Conservation (phyloP, 192 early-diverging fungal genomes). For the Chytriomyces sp. region DNA sequence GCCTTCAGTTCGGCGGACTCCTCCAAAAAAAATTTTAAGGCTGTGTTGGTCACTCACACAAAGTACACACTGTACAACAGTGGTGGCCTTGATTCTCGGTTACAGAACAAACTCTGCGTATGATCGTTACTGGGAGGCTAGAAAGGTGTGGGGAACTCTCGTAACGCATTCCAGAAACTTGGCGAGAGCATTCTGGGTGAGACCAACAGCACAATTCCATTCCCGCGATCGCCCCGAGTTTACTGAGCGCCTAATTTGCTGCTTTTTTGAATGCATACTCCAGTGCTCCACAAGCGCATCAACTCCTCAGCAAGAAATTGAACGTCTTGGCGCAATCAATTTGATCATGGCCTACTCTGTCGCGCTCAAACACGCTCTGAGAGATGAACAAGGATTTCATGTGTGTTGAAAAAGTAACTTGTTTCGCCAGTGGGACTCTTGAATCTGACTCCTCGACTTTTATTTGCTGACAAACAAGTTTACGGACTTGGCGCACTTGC, state of each 20-base stretch:
- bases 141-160: slow-evolving; percentile 80
- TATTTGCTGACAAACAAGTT: slow-evolving; percentile 46
- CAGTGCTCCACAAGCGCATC: background rate
- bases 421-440: slow-evolving; percentile 7
- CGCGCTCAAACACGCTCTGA: slow-evolving; percentile 82
- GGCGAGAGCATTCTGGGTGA: slow-evolving; percentile 77
- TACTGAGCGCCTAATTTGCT: background rate
- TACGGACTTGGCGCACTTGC: slow-evolving; percentile 71
- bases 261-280: background rate
- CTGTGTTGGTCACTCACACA: background rate
- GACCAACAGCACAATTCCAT: background rate
- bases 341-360: slow-evolving; percentile 78
- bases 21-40: background rate
- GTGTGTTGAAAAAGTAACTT: background rate
- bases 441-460: background rate
- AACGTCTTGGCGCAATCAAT: slow-evolving; percentile 75
- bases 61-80: slow-evolving; percentile 5
- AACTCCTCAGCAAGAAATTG: slow-evolving; percentile 17
- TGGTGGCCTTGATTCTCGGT: slow-evolving; percentile 68
- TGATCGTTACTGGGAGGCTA: slow-evolving; percentile 80
- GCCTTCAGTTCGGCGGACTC: background rate
- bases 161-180: slow-evolving; percentile 75
- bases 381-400: slow-evolving; percentile 69
- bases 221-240: background rate
- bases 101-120: slow-evolving; percentile 83